Conservation (phyloP, 2,329 filamentous ascomycete genomes). For the Fusarium secorum region DNA sequence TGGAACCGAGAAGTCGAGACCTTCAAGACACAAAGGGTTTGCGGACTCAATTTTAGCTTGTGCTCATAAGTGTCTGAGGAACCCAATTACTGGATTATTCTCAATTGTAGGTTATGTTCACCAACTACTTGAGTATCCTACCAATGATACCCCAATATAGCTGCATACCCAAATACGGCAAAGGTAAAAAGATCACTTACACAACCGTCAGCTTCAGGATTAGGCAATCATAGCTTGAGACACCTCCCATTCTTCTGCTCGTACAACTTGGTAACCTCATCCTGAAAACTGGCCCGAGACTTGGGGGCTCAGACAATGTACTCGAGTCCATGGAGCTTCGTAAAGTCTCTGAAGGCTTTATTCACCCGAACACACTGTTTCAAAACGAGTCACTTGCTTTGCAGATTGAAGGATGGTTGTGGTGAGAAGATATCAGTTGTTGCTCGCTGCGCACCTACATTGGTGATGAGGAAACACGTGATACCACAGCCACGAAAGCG, state of each 20-base stretch:
- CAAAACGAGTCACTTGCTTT: not conserved
- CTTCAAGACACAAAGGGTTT: not conserved
- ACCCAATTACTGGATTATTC: not conserved
- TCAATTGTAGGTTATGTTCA: not conserved
- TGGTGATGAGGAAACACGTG: constrained; percentile 19
- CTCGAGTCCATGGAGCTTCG: not conserved
- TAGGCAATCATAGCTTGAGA: constrained; percentile 21
- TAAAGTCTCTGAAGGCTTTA: not conserved
- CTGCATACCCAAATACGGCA: not conserved
- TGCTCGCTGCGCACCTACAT: not conserved
- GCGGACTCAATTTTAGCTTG: not conserved
- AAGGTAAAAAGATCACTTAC: not conserved
- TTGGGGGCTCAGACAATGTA: not conserved
- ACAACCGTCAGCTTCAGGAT: not conserved
- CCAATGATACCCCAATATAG: not conserved
- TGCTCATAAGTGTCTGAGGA: not conserved
- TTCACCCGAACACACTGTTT: constrained; percentile 9
- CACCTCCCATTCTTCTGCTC: constrained; percentile 2
- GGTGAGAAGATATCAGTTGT: not conserved
- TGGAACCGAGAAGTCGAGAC: not conserved
- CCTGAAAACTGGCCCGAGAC: constrained; percentile 15
- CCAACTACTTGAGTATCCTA: not conserved
- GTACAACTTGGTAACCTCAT: constrained; percentile 10
- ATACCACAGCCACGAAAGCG: not conserved
- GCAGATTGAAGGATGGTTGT: not conserved